These are phyloP conservation scores for Heteromeles arbutifolia DNA, from an alignment of 306 rosid species.

Conservation along the genomic window DNA sequence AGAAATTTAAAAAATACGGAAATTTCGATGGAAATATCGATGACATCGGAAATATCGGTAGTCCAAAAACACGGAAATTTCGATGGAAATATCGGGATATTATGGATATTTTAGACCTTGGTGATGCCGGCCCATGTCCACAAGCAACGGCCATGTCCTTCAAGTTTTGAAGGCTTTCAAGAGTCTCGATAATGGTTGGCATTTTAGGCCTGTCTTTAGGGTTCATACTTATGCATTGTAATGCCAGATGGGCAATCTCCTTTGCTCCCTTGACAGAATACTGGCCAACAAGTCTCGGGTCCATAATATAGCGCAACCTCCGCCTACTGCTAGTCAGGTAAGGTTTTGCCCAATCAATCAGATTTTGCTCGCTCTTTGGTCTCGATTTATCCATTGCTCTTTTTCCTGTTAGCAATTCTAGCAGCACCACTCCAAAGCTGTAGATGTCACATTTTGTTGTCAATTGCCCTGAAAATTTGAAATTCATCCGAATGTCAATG, in stretches of 20 bases:
- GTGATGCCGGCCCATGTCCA: constrained; percentile 82
- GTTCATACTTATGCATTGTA: constrained; percentile 61
- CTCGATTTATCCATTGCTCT: constrained; percentile 74
- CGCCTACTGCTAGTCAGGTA: constrained; percentile 57
- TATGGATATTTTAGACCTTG: too few relatives aligned
- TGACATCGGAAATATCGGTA: too few relatives aligned
- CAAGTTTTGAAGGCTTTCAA: constrained; percentile 55
- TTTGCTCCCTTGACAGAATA: constrained; percentile 86
- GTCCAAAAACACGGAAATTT: too few relatives aligned
- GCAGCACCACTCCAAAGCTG: constrained; percentile 82
- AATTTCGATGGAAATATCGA: too few relatives aligned
- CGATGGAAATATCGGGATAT: too few relatives aligned
- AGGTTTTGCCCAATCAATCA: constrained; percentile 89
- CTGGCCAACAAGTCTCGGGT: constrained; percentile 78
- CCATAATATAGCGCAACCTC: constrained; percentile 59
- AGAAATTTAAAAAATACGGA: too few relatives aligned
- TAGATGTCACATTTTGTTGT: constrained; percentile 84
- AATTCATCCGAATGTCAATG: background rate
- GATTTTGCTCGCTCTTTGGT: constrained; percentile 72
- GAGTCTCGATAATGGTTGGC: constrained; percentile 65
- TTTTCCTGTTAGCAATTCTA: constrained; percentile 78
- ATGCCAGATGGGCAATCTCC: constrained; percentile 63
- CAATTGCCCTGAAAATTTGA: constrained; percentile 60
- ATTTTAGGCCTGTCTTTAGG: constrained; percentile 92
- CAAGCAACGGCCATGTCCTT: constrained; percentile 88